Conservation (phyloP, 306 rosid genomes). For the Malus domestica region DNA sequence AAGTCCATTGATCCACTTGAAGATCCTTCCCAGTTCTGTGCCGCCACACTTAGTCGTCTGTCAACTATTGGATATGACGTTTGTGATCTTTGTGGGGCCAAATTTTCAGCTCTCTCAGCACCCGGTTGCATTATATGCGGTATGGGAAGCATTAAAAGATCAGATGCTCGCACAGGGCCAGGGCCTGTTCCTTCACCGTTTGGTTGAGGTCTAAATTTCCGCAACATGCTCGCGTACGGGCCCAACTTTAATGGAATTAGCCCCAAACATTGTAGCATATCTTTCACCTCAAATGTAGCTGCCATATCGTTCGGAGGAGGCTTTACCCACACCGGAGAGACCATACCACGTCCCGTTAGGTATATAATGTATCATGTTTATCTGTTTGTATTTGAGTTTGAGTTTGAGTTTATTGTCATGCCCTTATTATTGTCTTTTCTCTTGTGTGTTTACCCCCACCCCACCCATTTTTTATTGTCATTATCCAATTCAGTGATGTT, state of each 20-base stretch:
- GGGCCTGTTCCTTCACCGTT: conserved; percentile 92
- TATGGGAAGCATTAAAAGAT: conserved; percentile 91
- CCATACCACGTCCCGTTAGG: not conserved
- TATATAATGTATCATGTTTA: conserved; percentile 6
- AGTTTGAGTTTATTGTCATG: not conserved
- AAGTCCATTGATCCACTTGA: conserved; percentile 89
- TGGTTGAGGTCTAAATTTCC: conserved; percentile 43
- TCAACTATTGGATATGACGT: conserved; percentile 96
- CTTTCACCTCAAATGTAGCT: not conserved
- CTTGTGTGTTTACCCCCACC: not conserved
- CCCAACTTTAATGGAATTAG: not conserved
- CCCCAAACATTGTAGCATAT: not conserved
- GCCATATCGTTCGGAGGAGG: not conserved
- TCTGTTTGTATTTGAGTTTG: conserved; percentile 9
- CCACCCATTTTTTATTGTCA: not conserved
- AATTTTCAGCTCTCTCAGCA: conserved; percentile 71
- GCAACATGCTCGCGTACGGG: not conserved
- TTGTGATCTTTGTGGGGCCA: conserved; percentile 96
- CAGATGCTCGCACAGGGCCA: conserved; percentile 79
- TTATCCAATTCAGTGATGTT: not conserved
- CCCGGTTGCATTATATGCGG: conserved; percentile 96
- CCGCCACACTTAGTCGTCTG: conserved; percentile 86
- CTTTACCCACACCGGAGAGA: not conserved
- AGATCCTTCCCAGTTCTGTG: conserved; percentile 94
- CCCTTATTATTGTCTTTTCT: not conserved